Evolutionary conservation across 176 grass and related monocot genomes (phyloP), one percentile per base, ranked within the genome.

Genomic region (Aegilops longissima): DNA sequence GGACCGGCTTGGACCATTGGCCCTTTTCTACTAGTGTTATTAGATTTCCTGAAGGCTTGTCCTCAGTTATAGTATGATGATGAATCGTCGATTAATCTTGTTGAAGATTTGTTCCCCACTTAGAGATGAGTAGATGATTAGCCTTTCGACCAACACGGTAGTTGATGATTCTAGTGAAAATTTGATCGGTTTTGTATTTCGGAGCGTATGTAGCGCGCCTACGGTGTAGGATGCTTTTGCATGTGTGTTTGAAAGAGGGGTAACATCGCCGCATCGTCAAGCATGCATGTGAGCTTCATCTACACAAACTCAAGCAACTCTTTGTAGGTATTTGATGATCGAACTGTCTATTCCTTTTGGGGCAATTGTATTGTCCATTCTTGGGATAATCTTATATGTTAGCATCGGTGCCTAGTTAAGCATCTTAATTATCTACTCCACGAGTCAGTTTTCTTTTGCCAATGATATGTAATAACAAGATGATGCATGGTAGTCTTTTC

Each of bases 21-120:
- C n/a, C n/a, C n/a, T n/a, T n/a, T n/a, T n/a, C n/a, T n/a, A n/a
- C n/a, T n/a, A n/a, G n/a, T n/a, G n/a, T 30, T 40, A 40, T 40
- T 40, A 40, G 39, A 40, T 40, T 96, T 94, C 71, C 68, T 98
- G 12, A 90, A 94, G 73, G 71, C 79, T 8, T 94, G 8, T 87
- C 79, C 66, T 64, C 77, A 13, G 81, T 39, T 76, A 82, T 33
- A 83, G 91, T 92, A 61, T 89, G 45, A 84, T 82, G 35, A 40
- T 70, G 35, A 24, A 58, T 36, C 16, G 49, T 16, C 14, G 13
- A 51, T 16, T 51, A 14, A 16, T 51, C 14, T 98, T 93, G 61
- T 56, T 98, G 12, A 88, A 94, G 73, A 76, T 82, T 6, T 93
- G 92, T 33, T 87, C 79, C 66, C 68, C 77, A 13, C 77, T 59